phyloP scores from a whole-genome alignment of 2,329 filamentous ascomycete genomes.

The Metarhizium anisopliae region DNA sequence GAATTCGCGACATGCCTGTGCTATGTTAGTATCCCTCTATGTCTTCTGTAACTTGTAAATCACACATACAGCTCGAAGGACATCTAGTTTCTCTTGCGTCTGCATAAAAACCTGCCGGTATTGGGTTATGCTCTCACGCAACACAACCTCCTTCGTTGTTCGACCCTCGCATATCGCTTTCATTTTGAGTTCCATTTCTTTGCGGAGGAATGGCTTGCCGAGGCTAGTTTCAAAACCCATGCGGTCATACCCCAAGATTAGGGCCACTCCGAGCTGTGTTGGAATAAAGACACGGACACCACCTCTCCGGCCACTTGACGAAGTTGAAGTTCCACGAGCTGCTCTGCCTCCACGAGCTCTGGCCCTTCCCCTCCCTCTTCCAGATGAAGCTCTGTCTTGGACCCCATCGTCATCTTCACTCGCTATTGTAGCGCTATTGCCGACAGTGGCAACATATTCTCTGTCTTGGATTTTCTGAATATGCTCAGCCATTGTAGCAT shows the following conservation, averaged over 20 bases:
- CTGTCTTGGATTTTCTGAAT: conserved; percentile 92
- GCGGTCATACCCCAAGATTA: conserved; percentile 90
- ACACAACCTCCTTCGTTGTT: conserved; percentile 62
- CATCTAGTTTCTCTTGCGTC: conserved; percentile 65
- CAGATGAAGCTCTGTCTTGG: conserved; percentile 26
- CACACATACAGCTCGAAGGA: conserved; percentile 50
- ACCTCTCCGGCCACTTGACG: conserved; percentile 33
- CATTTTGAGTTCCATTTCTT: conserved; percentile 98
- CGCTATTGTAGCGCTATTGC: conserved; percentile 28
- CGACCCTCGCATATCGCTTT: conserved; percentile 89
- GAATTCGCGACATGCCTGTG: conserved; percentile 30
- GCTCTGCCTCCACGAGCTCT: conserved; percentile 30
- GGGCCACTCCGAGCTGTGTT: conserved; percentile 79
- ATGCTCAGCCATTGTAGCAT: conserved; percentile 98
- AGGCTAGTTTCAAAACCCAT: conserved; percentile 90
- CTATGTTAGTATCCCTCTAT: background rate
- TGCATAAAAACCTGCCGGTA: conserved; percentile 82
- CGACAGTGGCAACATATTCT: conserved; percentile 67
- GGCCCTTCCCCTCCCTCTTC: conserved; percentile 41
- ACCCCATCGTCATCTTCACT: conserved; percentile 31
- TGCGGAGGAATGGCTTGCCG: conserved; percentile 89
- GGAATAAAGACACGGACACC: conserved; percentile 82
- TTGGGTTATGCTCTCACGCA: conserved; percentile 75
- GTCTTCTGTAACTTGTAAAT: background rate
- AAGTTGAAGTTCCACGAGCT: conserved; percentile 30